Evolutionary conservation across 2,329 filamentous ascomycete genomes (phyloP), one percentile per base, ranked within the genome.

Genomic region (Nakataea oryzae): DNA sequence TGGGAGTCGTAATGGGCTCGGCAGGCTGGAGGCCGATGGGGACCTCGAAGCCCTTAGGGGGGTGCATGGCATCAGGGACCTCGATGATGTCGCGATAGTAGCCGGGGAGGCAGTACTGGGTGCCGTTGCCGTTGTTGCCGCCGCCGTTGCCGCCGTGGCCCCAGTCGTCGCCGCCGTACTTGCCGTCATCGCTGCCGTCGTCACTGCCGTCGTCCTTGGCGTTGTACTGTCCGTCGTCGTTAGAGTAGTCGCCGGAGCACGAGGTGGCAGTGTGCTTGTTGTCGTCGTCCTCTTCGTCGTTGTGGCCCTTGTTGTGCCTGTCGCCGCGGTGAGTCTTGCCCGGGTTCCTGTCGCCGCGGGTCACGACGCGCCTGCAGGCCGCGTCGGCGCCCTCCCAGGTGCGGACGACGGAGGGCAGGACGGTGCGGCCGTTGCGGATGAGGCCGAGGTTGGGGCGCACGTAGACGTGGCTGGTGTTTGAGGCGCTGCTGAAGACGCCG

Each of bases 191-290:
- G 27, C 55, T 28, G 55, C 17, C 11, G 11, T 58, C 29, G 21
- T 29, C 57, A 24, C 12, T 24, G 28, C 32, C 26, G 12, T 12
- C 57, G 5, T 58, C 7, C 12, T 58, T n/a, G 21, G n/a, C n/a
- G n/a, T n/a, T n/a, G n/a, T n/a, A n/a, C n/a, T n/a, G n/a, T n/a
- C 29, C 30, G 30, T 26, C 3, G 14, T 24, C 13, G 17, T 54
- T 24, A 5, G 14, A 17, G 47, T 54, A 21, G 47, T 54, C 47
- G 14, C 47, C 47, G 30, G 30, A 30, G 30, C 30, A 30, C 74
- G 76, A 2, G n/a, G 64, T 13, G 80, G 83, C 65, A 76, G 77
- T 63, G 70, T 80, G 71, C 75, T 75, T 0, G 24, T 80, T 3
- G 73, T 79, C 0, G n/a, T n/a, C n/a, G n/a, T n/a, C n/a, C n/a